phyloP scores from a whole-genome alignment of 345 rosid species.

The Eucalyptus victrix region DNA sequence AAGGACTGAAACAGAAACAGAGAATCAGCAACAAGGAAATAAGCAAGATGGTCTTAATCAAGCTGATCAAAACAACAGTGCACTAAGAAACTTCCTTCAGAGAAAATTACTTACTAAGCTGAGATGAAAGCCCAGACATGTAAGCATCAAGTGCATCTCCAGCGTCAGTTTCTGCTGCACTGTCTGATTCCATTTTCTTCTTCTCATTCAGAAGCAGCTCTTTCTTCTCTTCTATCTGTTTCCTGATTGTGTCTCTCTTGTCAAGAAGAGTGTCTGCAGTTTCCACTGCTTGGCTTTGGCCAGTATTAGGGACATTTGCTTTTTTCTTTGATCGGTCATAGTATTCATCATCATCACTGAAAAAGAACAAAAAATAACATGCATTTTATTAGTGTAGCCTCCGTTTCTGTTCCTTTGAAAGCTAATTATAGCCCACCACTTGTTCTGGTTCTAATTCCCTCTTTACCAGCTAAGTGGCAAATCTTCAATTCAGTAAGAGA shows the following conservation, averaged over 20 bases:
- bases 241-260: constrained; percentile 58
- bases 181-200: constrained; percentile 41
- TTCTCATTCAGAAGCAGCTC: constrained; percentile 49
- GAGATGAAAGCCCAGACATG: constrained; percentile 86
- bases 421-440: neutral
- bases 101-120: constrained; percentile 41
- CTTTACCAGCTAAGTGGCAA: neutral
- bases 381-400: neutral
- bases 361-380: neutral
- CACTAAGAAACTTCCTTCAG: neutral
- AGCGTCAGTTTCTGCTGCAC: constrained; percentile 26
- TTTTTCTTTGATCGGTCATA: constrained; percentile 93
- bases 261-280: constrained; percentile 90
- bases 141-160: constrained; percentile 88
- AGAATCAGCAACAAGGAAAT: neutral
- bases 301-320: constrained; percentile 25
- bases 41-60: neutral
- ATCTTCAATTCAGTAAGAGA: neutral
- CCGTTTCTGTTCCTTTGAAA: neutral
- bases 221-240: constrained; percentile 51
- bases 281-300: constrained; percentile 58
- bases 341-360: constrained; percentile 91
- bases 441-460: neutral
- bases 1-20: constrained; percentile 38
- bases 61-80: neutral